Evolutionary conservation across 352 stramenopile genomes (phyloP).

Genomic region (Phytophthora sansomeana): DNA sequence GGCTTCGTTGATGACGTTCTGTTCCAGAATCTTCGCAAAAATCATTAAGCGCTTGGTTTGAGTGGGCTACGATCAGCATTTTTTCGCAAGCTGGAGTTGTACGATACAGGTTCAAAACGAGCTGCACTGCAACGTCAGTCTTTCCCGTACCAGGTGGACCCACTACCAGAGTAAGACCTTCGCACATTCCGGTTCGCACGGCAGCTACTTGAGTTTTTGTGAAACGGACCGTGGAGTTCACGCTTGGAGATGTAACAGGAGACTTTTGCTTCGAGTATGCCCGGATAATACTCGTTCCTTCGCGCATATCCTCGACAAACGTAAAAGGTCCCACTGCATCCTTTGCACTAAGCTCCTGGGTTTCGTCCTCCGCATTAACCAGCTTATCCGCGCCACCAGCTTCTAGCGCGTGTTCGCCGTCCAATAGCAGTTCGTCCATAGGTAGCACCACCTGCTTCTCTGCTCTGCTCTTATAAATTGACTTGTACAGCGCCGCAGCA

Average conservation of each 20-base stretch:
- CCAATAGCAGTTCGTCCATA: conserved; percentile 53
- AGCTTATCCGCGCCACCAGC: conserved; percentile 44
- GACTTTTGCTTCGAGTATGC: conserved; percentile 37
- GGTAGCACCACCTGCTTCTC: conserved; percentile 44
- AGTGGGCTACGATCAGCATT: conserved; percentile 96
- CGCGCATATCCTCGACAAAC: conserved; percentile 49
- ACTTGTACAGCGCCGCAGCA: conserved; percentile 77
- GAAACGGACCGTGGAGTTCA: conserved; percentile 71
- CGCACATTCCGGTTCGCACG: conserved; percentile 92
- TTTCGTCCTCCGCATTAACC: conserved; percentile 47
- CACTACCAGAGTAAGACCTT: conserved; percentile 95
- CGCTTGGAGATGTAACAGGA: background rate
- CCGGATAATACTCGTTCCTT: conserved; percentile 42
- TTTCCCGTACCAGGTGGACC: conserved; percentile 95
- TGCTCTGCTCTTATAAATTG: conserved; percentile 56
- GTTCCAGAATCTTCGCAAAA: conserved; percentile 93
- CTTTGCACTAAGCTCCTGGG: conserved; percentile 37
- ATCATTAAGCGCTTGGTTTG: conserved; percentile 95
- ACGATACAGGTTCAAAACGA: conserved; percentile 95
- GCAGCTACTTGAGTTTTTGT: conserved; percentile 93
- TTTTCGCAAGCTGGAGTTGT: conserved; percentile 80
- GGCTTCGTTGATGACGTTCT: conserved; percentile 74
- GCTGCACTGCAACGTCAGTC: conserved; percentile 95
- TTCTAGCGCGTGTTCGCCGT: conserved; percentile 59
- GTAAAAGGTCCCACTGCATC: conserved; percentile 61